Evolutionary conservation across 2,329 filamentous ascomycete genomes (phyloP).

Genomic region (Xylogone sp.): DNA sequence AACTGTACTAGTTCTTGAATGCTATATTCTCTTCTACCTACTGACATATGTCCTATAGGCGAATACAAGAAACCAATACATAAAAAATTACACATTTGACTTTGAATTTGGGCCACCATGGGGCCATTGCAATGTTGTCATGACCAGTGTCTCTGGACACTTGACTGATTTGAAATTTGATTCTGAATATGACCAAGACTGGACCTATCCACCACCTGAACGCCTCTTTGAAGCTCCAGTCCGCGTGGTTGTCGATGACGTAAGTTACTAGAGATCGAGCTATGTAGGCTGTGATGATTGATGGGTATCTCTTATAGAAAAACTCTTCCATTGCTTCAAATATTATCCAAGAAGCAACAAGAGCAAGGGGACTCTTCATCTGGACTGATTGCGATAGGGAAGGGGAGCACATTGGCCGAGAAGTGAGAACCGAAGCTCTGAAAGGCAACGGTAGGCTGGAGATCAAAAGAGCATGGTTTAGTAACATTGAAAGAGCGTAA

Average conservation of each 20-base stretch:
- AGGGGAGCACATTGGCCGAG: conserved; percentile 91
- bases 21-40: conserved; percentile 1
- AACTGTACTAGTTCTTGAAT: conserved; percentile 50
- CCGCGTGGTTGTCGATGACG: conserved; percentile 61
- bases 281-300: conserved; percentile 13
- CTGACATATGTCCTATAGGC: conserved; percentile 11
- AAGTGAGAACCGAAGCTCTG: conserved; percentile 78
- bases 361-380: conserved; percentile 76
- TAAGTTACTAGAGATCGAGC: conserved; percentile 31
- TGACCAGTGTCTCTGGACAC: conserved; percentile 92
- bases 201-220: conserved; percentile 76
- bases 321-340: conserved; percentile 81
- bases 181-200: conserved; percentile 63
- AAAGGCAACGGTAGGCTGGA: conserved; percentile 71
- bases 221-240: conserved; percentile 80
- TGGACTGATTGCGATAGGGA: conserved; percentile 99
- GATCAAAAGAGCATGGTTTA: conserved; percentile 85
- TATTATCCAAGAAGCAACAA: conserved; percentile 73
- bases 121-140: conserved; percentile 80
- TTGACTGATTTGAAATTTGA: conserved; percentile 78
- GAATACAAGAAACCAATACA: conserved; percentile 50
- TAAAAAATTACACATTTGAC: conserved; percentile 92
- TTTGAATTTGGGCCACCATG: conserved; percentile 81
- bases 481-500: conserved; percentile 89
- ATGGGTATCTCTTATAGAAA: conserved; percentile 48